Evolutionary conservation across 1,284 basidiomycete genomes (phyloP).

Genomic region (Trichosporon asahii): DNA sequence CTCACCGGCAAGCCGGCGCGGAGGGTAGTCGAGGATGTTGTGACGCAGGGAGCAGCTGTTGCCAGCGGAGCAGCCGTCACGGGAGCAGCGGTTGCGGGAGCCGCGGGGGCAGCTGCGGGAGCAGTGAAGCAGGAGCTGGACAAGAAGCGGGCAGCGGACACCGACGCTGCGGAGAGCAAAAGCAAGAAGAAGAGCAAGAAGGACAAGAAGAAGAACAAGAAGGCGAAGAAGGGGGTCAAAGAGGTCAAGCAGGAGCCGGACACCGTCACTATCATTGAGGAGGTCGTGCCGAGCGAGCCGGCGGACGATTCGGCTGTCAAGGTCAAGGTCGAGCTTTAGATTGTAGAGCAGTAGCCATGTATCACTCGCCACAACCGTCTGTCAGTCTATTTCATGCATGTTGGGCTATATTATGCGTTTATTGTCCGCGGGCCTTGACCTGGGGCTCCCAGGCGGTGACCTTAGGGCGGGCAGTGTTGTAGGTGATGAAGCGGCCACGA

Average conservation of each 20-base stretch:
- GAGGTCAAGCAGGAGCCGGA: background rate
- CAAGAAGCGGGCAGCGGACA: background rate
- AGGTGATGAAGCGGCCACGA: conserved; percentile 77
- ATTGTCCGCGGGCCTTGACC: conserved; percentile 56
- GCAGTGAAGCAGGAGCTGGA: background rate
- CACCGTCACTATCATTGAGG: background rate
- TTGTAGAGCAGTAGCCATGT: conserved; percentile 1
- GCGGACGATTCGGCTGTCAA: background rate
- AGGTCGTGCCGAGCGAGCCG: background rate
- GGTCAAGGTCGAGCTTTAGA: conserved; percentile 3
- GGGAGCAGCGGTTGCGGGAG: background rate
- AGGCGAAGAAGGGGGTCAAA: conserved; percentile 35
- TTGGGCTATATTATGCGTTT: conserved; percentile 17
- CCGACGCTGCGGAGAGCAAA: background rate
- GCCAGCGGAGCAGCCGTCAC: conserved; percentile 7
- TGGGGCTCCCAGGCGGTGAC: conserved; percentile 78
- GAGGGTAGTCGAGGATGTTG: background rate
- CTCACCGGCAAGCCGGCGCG: conserved; percentile 24
- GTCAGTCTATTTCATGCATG: conserved; percentile 10
- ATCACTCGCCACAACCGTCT: background rate
- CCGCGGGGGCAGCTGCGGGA: background rate
- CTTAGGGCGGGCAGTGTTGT: conserved; percentile 81
- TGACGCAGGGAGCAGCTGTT: background rate
- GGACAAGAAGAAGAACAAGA: conserved; percentile 54
- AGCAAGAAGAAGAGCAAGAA: conserved; percentile 39